Evolutionary conservation across 495 filamentous ascomycete genomes (phyloP).

Genomic region (Penicillium nucicola): DNA sequence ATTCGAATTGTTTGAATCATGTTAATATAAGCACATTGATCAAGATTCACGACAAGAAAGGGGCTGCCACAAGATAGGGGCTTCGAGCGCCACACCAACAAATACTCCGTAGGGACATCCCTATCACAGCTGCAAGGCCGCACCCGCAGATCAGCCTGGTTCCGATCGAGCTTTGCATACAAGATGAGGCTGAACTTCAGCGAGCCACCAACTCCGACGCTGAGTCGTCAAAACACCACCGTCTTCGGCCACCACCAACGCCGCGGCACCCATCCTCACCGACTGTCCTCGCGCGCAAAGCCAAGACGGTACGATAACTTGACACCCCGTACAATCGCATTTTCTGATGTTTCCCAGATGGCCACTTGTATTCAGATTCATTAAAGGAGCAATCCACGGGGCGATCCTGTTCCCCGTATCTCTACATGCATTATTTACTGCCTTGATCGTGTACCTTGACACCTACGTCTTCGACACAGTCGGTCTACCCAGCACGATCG

Average conservation of each 20-base stretch:
- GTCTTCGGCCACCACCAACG: conserved; percentile 29
- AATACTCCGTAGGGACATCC: not conserved
- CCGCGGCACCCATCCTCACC: conserved; percentile 36
- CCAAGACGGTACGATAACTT: conserved; percentile 44
- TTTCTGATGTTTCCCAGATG: conserved; percentile 42
- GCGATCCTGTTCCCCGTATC: conserved; percentile 62
- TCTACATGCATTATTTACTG: conserved; percentile 62
- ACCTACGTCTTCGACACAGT: conserved; percentile 51
- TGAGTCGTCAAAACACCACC: conserved; percentile 37
- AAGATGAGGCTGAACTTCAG: conserved; percentile 38
- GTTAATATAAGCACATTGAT: too few relatives aligned
- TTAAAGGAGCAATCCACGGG: conserved; percentile 71
- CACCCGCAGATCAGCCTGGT: too few relatives aligned
- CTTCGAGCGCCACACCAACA: not conserved
- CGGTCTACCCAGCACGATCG: conserved; percentile 62
- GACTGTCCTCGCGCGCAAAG: conserved; percentile 51
- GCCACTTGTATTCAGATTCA: conserved; percentile 71
- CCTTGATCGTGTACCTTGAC: conserved; percentile 62
- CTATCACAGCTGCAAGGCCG: not conserved
- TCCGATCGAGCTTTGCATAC: not conserved
- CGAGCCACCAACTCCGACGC: conserved; percentile 33
- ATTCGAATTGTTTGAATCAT: too few relatives aligned
- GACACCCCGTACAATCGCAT: not conserved
- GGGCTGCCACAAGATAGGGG: too few relatives aligned
- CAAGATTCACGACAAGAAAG: too few relatives aligned